Evolutionary conservation across 306 rosid genomes (phyloP).

Genomic region (Parietaria judaica): DNA sequence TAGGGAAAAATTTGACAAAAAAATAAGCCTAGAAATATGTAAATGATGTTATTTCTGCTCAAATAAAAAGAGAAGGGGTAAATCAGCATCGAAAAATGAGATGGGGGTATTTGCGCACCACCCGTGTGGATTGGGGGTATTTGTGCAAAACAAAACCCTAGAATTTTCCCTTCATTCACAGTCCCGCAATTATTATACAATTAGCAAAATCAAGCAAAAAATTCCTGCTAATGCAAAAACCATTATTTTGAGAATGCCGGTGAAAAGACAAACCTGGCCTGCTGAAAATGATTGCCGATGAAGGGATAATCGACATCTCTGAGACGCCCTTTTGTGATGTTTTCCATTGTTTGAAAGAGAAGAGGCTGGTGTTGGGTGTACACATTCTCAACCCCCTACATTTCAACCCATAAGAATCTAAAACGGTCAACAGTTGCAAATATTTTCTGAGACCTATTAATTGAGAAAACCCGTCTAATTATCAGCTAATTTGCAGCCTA

Average conservation of each 20-base stretch:
- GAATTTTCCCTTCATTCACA: not conserved
- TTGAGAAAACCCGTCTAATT: no score
- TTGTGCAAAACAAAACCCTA: no score
- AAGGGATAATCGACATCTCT: conserved; percentile 87
- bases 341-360: conserved; percentile 86
- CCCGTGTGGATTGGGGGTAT: no score
- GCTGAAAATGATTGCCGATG: conserved; percentile 89
- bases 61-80: no score
- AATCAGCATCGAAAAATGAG: no score
- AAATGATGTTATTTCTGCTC: no score
- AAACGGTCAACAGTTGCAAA: not conserved
- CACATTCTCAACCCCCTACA: conserved; percentile 86
- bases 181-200: not conserved
- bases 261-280: conserved; percentile 70
- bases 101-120: no score
- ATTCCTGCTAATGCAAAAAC: no score
- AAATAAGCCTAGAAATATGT: no score
- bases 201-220: not conserved
- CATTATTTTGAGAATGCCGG: not conserved
- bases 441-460: no score
- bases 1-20: no score
- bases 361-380: conserved; percentile 94
- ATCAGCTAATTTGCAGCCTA: no score
- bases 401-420: conserved; percentile 21
- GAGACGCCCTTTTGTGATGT: conserved; percentile 79